phyloP scores from a whole-genome alignment of 1,139 yeast species.

The Scheffersomyces titani region DNA sequence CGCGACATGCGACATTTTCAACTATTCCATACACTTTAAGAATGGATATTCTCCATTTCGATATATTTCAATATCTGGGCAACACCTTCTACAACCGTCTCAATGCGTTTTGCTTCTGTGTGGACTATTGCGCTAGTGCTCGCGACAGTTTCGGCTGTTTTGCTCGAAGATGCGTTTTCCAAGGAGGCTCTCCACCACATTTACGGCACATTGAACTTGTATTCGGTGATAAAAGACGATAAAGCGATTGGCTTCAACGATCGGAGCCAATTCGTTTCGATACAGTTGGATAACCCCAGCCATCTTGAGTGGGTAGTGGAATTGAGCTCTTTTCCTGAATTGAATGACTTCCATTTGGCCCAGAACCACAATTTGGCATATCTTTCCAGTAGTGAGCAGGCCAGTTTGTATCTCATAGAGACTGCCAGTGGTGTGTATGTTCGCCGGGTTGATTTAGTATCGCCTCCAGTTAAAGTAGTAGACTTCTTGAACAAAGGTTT shows the following conservation, averaged over 20 bases:
- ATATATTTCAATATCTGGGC: neutral
- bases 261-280: constrained; percentile 25
- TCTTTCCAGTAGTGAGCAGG: constrained; percentile 12
- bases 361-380: constrained; percentile 13
- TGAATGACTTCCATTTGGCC: constrained; percentile 9
- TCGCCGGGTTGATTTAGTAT: constrained; percentile 10
- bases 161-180: constrained; percentile 40
- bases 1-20: neutral
- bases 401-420: constrained; percentile 17
- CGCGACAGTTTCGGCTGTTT: constrained; percentile 19
- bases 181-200: constrained; percentile 33
- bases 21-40: neutral
- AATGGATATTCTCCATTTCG: neutral
- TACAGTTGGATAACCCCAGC: constrained; percentile 12
- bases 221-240: constrained; percentile 17
- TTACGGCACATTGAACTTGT: constrained; percentile 14
- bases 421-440: constrained; percentile 19
- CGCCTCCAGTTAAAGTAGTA: constrained; percentile 13
- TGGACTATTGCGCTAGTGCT: constrained; percentile 2
- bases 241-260: constrained; percentile 29
- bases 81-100: neutral
- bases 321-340: constrained; percentile 12
- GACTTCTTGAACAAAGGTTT: constrained; percentile 19
- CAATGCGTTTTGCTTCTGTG: constrained; percentile 2
- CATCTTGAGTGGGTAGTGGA: constrained; percentile 19